These are phyloP conservation scores for Ascochyta koolunga DNA, from an alignment of 2,329 filamentous ascomycete genomes.

Conservation along the genomic window DNA sequence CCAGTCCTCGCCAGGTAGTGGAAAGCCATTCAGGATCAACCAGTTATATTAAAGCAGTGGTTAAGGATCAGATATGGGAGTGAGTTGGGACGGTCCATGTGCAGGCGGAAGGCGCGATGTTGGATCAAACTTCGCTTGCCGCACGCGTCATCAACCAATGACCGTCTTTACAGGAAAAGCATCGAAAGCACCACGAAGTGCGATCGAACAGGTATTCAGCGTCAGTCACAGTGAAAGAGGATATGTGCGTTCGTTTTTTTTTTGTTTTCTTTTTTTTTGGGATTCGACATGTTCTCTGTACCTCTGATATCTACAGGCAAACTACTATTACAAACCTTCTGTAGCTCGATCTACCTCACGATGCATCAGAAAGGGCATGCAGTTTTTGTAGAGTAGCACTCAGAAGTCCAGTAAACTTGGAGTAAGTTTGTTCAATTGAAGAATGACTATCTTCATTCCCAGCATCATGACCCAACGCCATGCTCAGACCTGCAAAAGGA, in stretches of 20 bases:
- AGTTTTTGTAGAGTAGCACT: background rate
- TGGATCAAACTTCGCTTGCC: constrained; percentile 7
- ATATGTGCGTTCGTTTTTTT: background rate
- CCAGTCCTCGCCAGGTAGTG: background rate
- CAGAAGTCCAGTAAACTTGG: background rate
- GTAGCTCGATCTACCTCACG: too few species aligned
- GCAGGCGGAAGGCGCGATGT: background rate
- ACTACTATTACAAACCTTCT: too few species aligned
- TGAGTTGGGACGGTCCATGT: background rate
- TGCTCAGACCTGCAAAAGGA: background rate
- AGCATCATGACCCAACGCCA: background rate
- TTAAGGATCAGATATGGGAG: background rate
- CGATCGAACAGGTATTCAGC: background rate
- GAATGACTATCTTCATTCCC: background rate
- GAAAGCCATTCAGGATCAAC: background rate
- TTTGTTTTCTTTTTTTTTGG: too few species aligned
- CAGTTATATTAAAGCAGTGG: background rate
- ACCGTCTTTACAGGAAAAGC: background rate
- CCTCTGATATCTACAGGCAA: background rate
- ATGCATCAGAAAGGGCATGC: too few species aligned
- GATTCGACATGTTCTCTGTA: background rate
- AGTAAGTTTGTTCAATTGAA: background rate
- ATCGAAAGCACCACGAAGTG: background rate
- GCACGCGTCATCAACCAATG: constrained; percentile 3
- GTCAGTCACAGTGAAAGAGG: background rate